phyloP scores from a whole-genome alignment of 495 filamentous ascomycete genomes.

The Xylaria nigripes region DNA sequence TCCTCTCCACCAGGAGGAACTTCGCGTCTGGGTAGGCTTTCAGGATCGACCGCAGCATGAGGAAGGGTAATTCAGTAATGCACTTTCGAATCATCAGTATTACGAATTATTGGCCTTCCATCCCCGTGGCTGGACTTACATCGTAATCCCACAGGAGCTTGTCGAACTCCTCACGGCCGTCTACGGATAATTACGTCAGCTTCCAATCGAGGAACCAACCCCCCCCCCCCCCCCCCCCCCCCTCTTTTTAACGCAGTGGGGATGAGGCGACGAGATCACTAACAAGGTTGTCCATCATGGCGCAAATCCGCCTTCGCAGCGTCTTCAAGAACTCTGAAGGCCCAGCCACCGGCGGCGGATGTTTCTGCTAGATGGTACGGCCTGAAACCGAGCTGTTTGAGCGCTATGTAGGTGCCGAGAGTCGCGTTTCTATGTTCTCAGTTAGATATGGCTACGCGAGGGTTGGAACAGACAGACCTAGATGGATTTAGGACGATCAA shows the following conservation, averaged over 20 bases:
- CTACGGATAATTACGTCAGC: conserved; percentile 4
- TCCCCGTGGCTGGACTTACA: conserved; percentile 9
- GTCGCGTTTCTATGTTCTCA: conserved; percentile 20
- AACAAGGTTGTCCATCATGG: conserved; percentile 22
- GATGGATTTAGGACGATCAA: conserved; percentile 22
- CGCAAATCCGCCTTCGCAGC: conserved; percentile 17
- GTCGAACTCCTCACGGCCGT: conserved; percentile 24
- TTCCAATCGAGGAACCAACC: background rate
- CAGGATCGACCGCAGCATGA: conserved; percentile 18
- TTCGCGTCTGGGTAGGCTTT: conserved; percentile 29
- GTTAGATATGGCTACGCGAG: conserved; percentile 3
- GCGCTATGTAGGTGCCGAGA: conserved; percentile 21
- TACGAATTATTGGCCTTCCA: background rate
- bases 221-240: too few relatives aligned
- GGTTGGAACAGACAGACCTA: conserved; percentile 11
- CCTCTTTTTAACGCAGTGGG: too few relatives aligned
- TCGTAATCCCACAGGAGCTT: conserved; percentile 28
- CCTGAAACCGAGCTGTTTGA: conserved; percentile 21
- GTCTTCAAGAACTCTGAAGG: conserved; percentile 15
- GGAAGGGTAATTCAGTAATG: conserved; percentile 27
- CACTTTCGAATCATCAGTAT: conserved; percentile 4
- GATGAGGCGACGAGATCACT: background rate
- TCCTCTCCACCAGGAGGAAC: conserved; percentile 26
- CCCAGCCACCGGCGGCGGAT: background rate
- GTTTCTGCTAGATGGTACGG: conserved; percentile 26